A percentile compares a stretch with the other conserved stretches of the same genome.
phyloP scores from a whole-genome alignment of 1,284 basidiomycete species.

The Rhodotorula glutinis region DNA sequence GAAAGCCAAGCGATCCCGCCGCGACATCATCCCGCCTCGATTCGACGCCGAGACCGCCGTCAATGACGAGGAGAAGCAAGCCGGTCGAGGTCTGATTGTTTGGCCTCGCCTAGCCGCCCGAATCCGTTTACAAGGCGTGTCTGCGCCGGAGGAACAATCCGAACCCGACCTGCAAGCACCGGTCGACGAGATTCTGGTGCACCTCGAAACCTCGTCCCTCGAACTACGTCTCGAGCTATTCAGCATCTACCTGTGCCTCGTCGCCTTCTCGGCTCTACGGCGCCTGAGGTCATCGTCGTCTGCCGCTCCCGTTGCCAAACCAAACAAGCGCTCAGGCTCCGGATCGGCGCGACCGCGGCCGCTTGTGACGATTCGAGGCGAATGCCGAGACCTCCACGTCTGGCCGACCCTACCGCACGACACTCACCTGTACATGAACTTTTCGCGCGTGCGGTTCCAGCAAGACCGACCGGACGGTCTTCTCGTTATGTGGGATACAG shows the following conservation, averaged over 20 bases:
- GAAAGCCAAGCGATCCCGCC: constrained; percentile 8
- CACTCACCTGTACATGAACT: constrained; percentile 40
- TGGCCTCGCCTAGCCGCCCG: constrained; percentile 48
- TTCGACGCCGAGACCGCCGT: constrained; percentile 7
- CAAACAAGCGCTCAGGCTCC: background rate
- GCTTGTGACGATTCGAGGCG: constrained; percentile 38
- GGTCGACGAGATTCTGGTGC: constrained; percentile 52
- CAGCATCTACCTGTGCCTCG: constrained; percentile 68
- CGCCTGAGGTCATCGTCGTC: constrained; percentile 47
- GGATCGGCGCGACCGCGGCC: constrained; percentile 21
- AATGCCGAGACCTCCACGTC: constrained; percentile 45
- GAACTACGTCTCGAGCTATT: constrained; percentile 61
- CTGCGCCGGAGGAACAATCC: constrained; percentile 21
- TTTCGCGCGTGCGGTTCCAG: constrained; percentile 31
- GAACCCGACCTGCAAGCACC: constrained; percentile 37
- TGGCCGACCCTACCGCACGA: constrained; percentile 46
- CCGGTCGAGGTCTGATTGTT: constrained; percentile 39
- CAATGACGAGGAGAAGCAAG: constrained; percentile 30
- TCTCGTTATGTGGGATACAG: constrained; percentile 34
- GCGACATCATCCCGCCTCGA: constrained; percentile 33
- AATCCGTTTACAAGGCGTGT: constrained; percentile 44
- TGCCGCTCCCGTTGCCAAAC: background rate
- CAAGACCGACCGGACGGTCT: constrained; percentile 10
- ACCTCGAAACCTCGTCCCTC: constrained; percentile 51
- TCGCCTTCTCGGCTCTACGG: constrained; percentile 61